Conservation (phyloP, 129 eudicot species). For the Tagetes patula region DNA sequence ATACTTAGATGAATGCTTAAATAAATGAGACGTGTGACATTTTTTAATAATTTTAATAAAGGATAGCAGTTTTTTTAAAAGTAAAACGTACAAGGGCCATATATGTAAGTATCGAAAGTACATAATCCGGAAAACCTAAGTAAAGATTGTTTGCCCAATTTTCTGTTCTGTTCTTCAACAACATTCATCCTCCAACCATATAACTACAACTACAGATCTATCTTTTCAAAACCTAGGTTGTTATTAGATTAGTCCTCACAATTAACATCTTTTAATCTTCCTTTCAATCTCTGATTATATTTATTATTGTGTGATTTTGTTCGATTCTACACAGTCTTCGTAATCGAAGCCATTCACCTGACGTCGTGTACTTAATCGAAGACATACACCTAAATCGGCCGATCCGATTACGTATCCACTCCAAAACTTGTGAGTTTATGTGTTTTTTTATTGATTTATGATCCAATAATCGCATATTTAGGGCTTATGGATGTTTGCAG, state of each 20-base stretch:
- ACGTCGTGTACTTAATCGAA: slow-evolving; percentile 17
- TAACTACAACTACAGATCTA: slow-evolving; percentile 26
- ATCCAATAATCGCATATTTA: slow-evolving; percentile 9
- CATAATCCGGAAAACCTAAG: slow-evolving; percentile 16
- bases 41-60: no score
- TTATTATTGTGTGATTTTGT: neutral
- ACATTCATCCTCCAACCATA: slow-evolving; percentile 4
- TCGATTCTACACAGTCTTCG: slow-evolving; percentile 25
- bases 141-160: slow-evolving; percentile 27
- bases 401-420: slow-evolving; percentile 21
- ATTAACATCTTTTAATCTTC: neutral
- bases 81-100: slow-evolving; percentile 15
- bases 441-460: slow-evolving; percentile 16
- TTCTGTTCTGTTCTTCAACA: slow-evolving; percentile 22
- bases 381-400: slow-evolving; percentile 6
- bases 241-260: neutral
- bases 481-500: slow-evolving; percentile 21
- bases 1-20: no score
- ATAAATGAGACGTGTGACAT: no score
- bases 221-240: slow-evolving; percentile 28
- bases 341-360: slow-evolving; percentile 23
- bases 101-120: slow-evolving; percentile 26
- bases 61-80: neutral
- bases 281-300: slow-evolving; percentile 3
- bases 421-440: slow-evolving; percentile 28